Evolutionary conservation across 306 rosid species (phyloP), one percentile per base, ranked within the genome.

Genomic region (Erythrophleum fordii): DNA sequence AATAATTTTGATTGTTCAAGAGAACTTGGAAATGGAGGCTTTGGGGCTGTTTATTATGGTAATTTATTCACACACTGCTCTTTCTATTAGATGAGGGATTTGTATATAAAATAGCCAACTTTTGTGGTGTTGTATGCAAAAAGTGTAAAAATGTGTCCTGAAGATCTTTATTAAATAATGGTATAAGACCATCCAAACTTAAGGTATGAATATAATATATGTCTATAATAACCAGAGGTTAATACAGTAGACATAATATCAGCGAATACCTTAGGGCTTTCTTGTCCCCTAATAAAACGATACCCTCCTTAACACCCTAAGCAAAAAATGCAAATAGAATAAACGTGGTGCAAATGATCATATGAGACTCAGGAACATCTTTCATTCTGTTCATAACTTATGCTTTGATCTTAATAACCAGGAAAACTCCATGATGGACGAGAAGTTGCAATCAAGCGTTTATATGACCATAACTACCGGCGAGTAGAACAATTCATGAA

Each of bases 371-470:
- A 39, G 8, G 17, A 65, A 65, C 11, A 35, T 28, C 20, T 17
- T 64, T 7, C 73, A 74, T 41, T 41, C 23, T 74, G 29, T 60
- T 81, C 69, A 74, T 53, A 73, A 42, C 35, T 49, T 75, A 48
- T 83, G 78, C 72, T 58, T 79, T 41, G 72, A 44, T 75, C 18
- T 83, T 48, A 34, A 46, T 11, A 34, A 41, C 16, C 61, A 92
- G 93, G 97, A 18, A 86, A 81, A 79, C 95, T 92, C 52, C 85
- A 41, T 42, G 97, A 92, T 78, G 93, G 91, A 25, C 76, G 95
- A 23, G 97, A 92, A 87, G 95, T 92, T 42, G 93, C 95, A 22
- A 90, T 92, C 37, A 92, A 90, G 86, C 85, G 84, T 76, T 62
- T 92, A 8, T 91, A 89, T 18, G 66, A 87, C 37, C 88, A 90